phyloP scores from a whole-genome alignment of 345 rosid genomes.

The Sisymbrium irio region DNA sequence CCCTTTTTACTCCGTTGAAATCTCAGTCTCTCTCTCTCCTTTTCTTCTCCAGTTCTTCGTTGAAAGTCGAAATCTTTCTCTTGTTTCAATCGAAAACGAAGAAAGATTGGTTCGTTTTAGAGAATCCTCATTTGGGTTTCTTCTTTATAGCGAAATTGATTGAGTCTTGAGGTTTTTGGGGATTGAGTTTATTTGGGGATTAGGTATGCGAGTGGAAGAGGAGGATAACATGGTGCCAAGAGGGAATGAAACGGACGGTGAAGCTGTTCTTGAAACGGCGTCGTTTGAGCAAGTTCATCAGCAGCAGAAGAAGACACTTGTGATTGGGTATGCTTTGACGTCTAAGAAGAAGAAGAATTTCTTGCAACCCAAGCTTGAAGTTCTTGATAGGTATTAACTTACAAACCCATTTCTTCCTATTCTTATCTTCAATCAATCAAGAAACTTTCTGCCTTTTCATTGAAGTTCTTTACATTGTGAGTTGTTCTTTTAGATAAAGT shows the following conservation, averaged over 20 bases:
- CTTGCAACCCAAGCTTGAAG: conserved; percentile 79
- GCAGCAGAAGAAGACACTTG: conserved; percentile 27
- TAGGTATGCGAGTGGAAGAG: conserved; percentile 38
- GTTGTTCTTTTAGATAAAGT: neutral
- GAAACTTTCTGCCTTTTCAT: too few species aligned
- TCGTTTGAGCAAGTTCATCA: conserved; percentile 9
- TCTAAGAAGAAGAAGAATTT: conserved; percentile 86
- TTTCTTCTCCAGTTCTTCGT: neutral
- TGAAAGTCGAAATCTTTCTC: neutral
- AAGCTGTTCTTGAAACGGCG: conserved; percentile 11
- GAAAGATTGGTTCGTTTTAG: neutral
- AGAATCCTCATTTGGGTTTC: neutral
- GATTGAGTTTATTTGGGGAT: neutral
- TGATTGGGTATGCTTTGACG: conserved; percentile 86
- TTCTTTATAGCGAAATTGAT: neutral
- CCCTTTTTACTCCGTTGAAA: neutral
- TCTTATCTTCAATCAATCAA: neutral
- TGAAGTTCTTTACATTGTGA: neutral
- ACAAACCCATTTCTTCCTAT: neutral
- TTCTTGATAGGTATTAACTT: conserved; percentile 54
- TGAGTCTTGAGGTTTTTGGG: neutral
- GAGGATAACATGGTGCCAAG: conserved; percentile 21
- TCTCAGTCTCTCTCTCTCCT: neutral
- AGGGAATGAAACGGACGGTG: conserved; percentile 31
- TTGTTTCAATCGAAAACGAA: neutral